Conservation (phyloP, 129 eudicot species). For the Flaveria linearis region DNA sequence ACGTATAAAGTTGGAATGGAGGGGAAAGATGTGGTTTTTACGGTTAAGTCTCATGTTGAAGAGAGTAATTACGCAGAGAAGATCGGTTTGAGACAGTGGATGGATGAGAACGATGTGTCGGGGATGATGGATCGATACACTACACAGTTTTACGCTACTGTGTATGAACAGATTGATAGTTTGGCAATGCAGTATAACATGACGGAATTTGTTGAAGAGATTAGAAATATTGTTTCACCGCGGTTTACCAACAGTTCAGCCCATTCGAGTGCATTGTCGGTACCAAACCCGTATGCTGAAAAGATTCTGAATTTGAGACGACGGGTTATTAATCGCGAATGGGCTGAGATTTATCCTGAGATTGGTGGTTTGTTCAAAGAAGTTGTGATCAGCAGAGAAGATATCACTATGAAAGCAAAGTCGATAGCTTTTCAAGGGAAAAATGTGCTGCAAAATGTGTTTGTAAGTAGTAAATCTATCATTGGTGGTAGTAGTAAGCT, state of each 20-base stretch:
- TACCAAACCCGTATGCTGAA: conserved; percentile 69
- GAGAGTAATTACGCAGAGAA: conserved; percentile 88
- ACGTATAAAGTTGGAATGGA: conserved; percentile 88
- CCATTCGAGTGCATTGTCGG: conserved; percentile 41
- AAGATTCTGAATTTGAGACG: conserved; percentile 62
- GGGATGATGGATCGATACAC: conserved; percentile 81
- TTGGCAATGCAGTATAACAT: conserved; percentile 85
- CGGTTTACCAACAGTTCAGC: conserved; percentile 47
- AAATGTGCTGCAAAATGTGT: conserved; percentile 66
- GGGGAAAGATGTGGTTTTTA: conserved; percentile 76
- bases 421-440: conserved; percentile 80
- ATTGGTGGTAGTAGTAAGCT: conserved; percentile 76
- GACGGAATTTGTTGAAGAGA: conserved; percentile 77
- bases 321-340: conserved; percentile 64
- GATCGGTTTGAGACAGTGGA: conserved; percentile 84
- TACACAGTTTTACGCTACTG: conserved; percentile 65
- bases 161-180: conserved; percentile 77
- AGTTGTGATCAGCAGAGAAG: conserved; percentile 53
- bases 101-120: conserved; percentile 91
- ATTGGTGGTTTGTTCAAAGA: conserved; percentile 61
- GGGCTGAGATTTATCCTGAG: conserved; percentile 77
- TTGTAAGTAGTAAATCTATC: conserved; percentile 62
- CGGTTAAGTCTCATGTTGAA: conserved; percentile 76
- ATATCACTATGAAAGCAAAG: conserved; percentile 76
- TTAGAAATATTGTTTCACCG: conserved; percentile 41